Base-by-base conservation (phyloP, 176 grass and related monocot species). In the Melocanna baccifera region DNA sequence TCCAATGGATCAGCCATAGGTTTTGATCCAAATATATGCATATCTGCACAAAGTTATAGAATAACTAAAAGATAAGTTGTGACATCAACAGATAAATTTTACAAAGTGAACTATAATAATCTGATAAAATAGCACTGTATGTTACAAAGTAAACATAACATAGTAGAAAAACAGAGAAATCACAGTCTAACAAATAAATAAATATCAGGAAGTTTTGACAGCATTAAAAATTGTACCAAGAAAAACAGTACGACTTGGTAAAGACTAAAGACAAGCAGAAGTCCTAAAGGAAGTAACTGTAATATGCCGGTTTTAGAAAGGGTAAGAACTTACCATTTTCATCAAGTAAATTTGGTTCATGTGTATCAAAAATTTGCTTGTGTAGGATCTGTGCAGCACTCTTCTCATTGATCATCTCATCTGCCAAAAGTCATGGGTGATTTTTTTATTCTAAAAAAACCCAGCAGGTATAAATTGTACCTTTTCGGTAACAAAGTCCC, bases 1-100 rank as follows among this genome's bases (percentile, higher is more conserved):
- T 94, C 92, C 82, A 97, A 82, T 75, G 95, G 90, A 89, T 97
- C 95, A 43, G 86, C 85, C 89, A 97, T 87, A 68, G 95, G 95
- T 92, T 91, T 97, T 88, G 83, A 92, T 80, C 88, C 95, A 91
- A 94, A 97, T 67, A 99, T 89, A 94, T 96, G 93, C 96, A 99
- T 99, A 91, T 99, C 96, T 99, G 93, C 87, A 91, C 45, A 86
- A 76, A 40, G 12, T 92, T 69, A 81, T 71, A 61, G 53, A 76
- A 83, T 72, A 83, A 81, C 15, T 59, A 65, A 74, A 76, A 29
- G 37, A 82, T 53, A 72, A 73, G 75, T 30, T 42, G 20, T 63
- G 30, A 47, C 5, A 36, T 81, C 46, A 86, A 72, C 37, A 56
- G 78, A 15, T 57, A 43, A 67, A 34, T 39, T 50, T 51, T 48